These are phyloP conservation scores for Madurella fahalii DNA, from an alignment of 2,329 filamentous ascomycete species.

Conservation along the genomic window DNA sequence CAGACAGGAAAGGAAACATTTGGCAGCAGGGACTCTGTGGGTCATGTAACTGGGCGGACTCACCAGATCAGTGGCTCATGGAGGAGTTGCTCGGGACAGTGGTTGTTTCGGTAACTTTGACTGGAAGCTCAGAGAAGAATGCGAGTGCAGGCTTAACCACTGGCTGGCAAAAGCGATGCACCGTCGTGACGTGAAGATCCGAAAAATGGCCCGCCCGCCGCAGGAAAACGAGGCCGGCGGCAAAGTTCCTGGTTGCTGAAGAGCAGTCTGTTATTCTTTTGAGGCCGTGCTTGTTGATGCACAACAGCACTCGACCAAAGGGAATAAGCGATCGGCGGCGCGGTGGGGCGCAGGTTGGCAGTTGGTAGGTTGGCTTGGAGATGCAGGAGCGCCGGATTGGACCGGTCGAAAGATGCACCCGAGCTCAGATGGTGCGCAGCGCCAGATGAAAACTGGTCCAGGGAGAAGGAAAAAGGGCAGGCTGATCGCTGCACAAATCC, in stretches of 20 bases:
- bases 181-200: slow-evolving; percentile 2
- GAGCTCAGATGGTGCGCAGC: no score
- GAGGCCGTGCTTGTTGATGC: slow-evolving; percentile 21
- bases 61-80: slow-evolving; percentile 27
- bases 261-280: slow-evolving; percentile 14
- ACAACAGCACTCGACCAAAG: slow-evolving; percentile 15
- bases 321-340: slow-evolving; percentile 25
- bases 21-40: neutral
- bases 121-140: neutral
- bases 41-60: slow-evolving; percentile 4
- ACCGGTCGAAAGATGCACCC: no score
- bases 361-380: slow-evolving; percentile 23
- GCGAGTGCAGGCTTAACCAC: neutral
- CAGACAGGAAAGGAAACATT: neutral
- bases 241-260: slow-evolving; percentile 12
- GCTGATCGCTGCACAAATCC: no score
- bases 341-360: slow-evolving; percentile 23
- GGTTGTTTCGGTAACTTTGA: slow-evolving; percentile 3
- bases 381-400: slow-evolving; percentile 4
- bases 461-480: no score
- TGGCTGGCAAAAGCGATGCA: slow-evolving; percentile 1
- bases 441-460: no score
- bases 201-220: slow-evolving; percentile 20
- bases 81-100: slow-evolving; percentile 2
- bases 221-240: slow-evolving; percentile 4